phyloP scores from a whole-genome alignment of 306 rosid genomes.

The Dalbergia oliveri region DNA sequence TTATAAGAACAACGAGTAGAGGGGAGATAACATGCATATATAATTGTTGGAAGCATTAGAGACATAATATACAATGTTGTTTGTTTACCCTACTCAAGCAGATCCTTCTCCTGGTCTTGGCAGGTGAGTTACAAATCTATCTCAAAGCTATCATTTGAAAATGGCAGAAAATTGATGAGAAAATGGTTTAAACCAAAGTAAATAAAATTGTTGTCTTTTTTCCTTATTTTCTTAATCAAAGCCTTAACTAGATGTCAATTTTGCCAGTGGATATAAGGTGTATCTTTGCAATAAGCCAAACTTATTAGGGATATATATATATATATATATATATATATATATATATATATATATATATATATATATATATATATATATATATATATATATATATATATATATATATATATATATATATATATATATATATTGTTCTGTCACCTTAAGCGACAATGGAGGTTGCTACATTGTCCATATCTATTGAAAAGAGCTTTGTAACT shows the following conservation, averaged over 20 bases:
- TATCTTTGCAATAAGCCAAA: constrained; percentile 16
- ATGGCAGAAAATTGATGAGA: background rate
- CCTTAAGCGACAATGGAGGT: constrained; percentile 35
- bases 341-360: too few species aligned
- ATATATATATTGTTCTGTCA: constrained; percentile 10
- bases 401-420: too few species aligned
- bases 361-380: background rate
- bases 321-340: too few species aligned
- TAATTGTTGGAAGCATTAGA: background rate
- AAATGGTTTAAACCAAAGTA: background rate
- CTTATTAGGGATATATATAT: background rate
- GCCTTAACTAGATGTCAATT: background rate
- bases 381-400: too few species aligned
- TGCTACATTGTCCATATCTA: constrained; percentile 40
- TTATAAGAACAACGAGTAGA: too few species aligned
- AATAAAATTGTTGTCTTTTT: too few species aligned
- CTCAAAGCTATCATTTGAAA: background rate
- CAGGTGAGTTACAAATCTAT: constrained; percentile 8
- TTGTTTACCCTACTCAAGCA: constrained; percentile 6
- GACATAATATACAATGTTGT: background rate
- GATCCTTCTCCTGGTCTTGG: constrained; percentile 5
- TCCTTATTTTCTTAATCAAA: background rate
- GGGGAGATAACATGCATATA: too few species aligned
- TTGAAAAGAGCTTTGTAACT: constrained; percentile 38
- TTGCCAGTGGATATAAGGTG: constrained; percentile 5